Percentiles rank a stretch among this genome's conserved stretches.
Evolutionary conservation across 495 filamentous ascomycete species (phyloP).

Genomic region (Recurvomyces mirabilis): DNA sequence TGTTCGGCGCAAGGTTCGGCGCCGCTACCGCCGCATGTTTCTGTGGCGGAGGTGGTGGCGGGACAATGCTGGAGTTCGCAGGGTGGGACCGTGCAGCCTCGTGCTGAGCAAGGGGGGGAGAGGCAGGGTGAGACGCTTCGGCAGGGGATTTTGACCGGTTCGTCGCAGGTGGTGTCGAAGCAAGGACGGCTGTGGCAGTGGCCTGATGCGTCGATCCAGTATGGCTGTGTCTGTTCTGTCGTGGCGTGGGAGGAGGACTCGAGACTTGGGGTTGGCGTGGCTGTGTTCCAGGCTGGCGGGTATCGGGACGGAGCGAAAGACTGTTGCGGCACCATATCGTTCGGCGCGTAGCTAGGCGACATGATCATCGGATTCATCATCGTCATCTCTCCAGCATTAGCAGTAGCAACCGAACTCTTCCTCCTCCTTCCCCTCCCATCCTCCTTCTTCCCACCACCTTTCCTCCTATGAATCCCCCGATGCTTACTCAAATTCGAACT

Average conservation of each 20-base stretch:
- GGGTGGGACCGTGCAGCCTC: constrained; percentile 1
- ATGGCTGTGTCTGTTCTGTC: too few species aligned
- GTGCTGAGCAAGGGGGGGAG: constrained; percentile 7
- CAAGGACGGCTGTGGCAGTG: constrained; percentile 1
- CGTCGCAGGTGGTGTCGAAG: constrained; percentile 7
- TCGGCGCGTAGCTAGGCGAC: not conserved
- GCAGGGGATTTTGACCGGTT: not conserved
- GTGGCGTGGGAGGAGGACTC: not conserved
- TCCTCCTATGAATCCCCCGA: constrained; percentile 11
- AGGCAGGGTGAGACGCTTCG: constrained; percentile 8
- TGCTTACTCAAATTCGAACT: constrained; percentile 21
- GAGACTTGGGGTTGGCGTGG: not conserved
- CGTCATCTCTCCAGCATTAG: not conserved
- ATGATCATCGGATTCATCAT: not conserved
- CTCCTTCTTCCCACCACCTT: not conserved
- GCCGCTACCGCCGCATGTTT: too few species aligned
- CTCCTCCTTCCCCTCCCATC: not conserved
- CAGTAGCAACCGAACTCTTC: not conserved
- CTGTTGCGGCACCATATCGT: too few species aligned
- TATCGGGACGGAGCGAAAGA: too few species aligned
- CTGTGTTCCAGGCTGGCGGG: too few species aligned
- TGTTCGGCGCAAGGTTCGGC: too few species aligned
- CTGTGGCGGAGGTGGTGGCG: not conserved
- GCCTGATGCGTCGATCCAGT: too few species aligned
- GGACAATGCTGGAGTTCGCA: constrained; percentile 6